Evolutionary conservation across 352 stramenopile genomes (phyloP).

Genomic region (Globisporangium iwayamae): DNA sequence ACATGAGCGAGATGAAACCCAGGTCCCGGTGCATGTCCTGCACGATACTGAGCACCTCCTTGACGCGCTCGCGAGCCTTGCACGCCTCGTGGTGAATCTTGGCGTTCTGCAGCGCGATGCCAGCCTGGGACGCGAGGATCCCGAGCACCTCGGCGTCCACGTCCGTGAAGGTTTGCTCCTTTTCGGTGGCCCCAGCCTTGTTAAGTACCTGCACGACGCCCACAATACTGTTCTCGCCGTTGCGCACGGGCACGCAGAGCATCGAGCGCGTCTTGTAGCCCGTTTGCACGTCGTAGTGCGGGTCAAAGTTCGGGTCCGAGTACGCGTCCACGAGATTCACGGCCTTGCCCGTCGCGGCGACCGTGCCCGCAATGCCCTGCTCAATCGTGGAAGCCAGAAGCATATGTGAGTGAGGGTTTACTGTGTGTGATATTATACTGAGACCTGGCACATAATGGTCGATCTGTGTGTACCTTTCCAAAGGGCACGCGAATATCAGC

Average conservation of each 20-base stretch:
- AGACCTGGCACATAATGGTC: not conserved
- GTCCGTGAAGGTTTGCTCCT: slow-evolving; percentile 65
- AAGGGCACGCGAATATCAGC: slow-evolving; percentile 83
- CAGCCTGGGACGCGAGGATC: slow-evolving; percentile 83
- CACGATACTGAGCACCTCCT: slow-evolving; percentile 86
- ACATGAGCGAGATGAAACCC: slow-evolving; percentile 89
- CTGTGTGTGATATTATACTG: not conserved
- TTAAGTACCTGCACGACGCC: slow-evolving; percentile 91
- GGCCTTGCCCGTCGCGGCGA: slow-evolving; percentile 70
- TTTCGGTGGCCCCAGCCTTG: slow-evolving; percentile 60
- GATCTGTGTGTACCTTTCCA: slow-evolving; percentile 43
- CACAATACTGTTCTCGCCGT: slow-evolving; percentile 74
- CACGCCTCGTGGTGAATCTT: slow-evolving; percentile 61
- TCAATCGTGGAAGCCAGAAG: not conserved
- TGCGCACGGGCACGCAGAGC: slow-evolving; percentile 88
- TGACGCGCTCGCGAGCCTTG: slow-evolving; percentile 56
- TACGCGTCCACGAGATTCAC: slow-evolving; percentile 93
- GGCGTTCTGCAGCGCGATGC: slow-evolving; percentile 85
- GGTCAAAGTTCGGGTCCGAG: slow-evolving; percentile 91
- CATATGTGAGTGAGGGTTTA: not conserved
- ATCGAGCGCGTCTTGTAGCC: slow-evolving; percentile 91
- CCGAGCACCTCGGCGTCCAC: slow-evolving; percentile 87
- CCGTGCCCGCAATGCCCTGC: slow-evolving; percentile 86
- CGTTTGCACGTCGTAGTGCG: slow-evolving; percentile 88
- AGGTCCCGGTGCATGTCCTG: slow-evolving; percentile 88